Evolutionary conservation across 345 rosid genomes (phyloP).

Genomic region (Lumnitzera littorea): DNA sequence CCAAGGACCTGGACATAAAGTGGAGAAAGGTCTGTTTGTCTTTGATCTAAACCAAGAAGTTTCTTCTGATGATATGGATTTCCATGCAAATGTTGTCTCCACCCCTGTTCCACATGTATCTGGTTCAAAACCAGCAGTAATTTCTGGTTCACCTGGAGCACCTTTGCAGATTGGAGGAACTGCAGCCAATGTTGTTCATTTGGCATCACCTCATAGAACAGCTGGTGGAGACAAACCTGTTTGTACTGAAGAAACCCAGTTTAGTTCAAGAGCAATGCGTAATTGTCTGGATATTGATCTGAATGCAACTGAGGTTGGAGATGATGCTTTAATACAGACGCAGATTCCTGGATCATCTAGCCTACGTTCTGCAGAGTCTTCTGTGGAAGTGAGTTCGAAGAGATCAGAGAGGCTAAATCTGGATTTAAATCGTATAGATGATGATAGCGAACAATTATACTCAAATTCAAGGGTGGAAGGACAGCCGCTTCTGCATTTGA

Average conservation of each 20-base stretch:
- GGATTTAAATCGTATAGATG: constrained; percentile 70
- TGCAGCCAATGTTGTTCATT: constrained; percentile 66
- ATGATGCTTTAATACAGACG: constrained; percentile 44
- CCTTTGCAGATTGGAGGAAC: constrained; percentile 66
- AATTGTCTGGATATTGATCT: constrained; percentile 67
- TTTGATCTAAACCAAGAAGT: constrained; percentile 89
- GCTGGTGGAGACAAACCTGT: constrained; percentile 29
- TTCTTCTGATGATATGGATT: constrained; percentile 67
- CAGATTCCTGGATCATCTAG: constrained; percentile 45
- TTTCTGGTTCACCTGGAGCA: constrained; percentile 49
- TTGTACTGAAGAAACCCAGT: constrained; percentile 27
- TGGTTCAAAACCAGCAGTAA: constrained; percentile 50
- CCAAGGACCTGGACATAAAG: constrained; percentile 40
- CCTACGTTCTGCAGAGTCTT: constrained; percentile 52
- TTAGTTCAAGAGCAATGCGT: constrained; percentile 35
- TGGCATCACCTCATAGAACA: constrained; percentile 52
- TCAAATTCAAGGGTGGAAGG: constrained; percentile 45
- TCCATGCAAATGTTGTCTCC: constrained; percentile 29
- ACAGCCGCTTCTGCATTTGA: constrained; percentile 35
- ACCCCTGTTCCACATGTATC: constrained; percentile 45
- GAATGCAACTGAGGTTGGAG: constrained; percentile 68
- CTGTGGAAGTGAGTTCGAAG: constrained; percentile 45
- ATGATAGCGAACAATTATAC: constrained; percentile 53
- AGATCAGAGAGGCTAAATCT: constrained; percentile 58
- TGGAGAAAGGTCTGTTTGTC: constrained; percentile 49